phyloP scores from a whole-genome alignment of 371 early-diverging fungal genomes.

The Globomyces sp. region DNA sequence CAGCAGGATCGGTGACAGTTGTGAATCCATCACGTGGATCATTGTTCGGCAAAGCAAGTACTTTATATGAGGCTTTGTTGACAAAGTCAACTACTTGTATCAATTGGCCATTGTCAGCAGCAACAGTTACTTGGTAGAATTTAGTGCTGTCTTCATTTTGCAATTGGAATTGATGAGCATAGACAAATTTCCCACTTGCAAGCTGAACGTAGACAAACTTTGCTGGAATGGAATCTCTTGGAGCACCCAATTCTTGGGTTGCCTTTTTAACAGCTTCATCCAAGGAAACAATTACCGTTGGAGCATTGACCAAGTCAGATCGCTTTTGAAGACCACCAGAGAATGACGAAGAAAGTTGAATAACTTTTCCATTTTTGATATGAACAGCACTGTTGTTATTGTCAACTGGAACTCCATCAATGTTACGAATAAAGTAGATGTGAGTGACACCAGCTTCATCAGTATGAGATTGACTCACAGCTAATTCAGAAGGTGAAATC shows the following conservation, averaged over 20 bases:
- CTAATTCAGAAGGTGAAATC: conserved; percentile 14
- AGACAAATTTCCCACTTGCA: conserved; percentile 10
- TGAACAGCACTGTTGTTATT: conserved; percentile 36
- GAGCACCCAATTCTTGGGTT: conserved; percentile 2
- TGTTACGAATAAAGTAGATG: conserved; percentile 33
- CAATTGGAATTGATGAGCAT: conserved; percentile 24
- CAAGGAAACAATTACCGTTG: conserved; percentile 3
- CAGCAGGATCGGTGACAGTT: conserved; percentile 23
- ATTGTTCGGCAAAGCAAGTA: conserved; percentile 21
- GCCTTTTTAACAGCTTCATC: conserved; percentile 22
- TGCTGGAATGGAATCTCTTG: conserved; percentile 15
- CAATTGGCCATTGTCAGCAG: conserved; percentile 24
- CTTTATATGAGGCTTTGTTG: conserved; percentile 24
- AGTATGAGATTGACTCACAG: conserved; percentile 67
- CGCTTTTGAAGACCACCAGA: conserved; percentile 19
- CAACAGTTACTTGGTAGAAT: conserved; percentile 22
- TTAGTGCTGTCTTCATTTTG: conserved; percentile 14
- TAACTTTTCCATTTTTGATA: conserved; percentile 55
- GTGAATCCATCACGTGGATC: conserved; percentile 18
- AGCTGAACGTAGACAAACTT: conserved; percentile 18
- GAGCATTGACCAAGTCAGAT: neutral
- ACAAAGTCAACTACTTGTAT: conserved; percentile 19
- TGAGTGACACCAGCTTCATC: conserved; percentile 31
- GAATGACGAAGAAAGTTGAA: conserved; percentile 75
- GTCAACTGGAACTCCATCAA: conserved; percentile 35